phyloP scores from a whole-genome alignment of 2,329 filamentous ascomycete genomes.

The Cytospora piceae region DNA sequence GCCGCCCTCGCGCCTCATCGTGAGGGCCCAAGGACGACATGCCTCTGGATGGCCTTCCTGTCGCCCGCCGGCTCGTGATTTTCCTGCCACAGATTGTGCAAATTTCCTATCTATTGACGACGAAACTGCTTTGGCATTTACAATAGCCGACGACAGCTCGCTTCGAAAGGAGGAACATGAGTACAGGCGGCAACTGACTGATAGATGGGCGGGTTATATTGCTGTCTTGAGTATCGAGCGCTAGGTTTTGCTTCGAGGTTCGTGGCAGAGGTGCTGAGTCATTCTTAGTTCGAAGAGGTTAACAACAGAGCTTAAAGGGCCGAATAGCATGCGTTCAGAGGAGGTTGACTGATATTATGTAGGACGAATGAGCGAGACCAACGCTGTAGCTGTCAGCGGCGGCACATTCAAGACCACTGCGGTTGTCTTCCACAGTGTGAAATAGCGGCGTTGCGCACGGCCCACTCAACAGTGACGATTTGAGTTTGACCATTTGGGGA shows the following conservation, averaged over 20 bases:
- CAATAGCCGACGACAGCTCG: not conserved
- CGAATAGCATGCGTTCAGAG: not conserved
- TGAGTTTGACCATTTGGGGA: not conserved
- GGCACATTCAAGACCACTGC: not conserved
- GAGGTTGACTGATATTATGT: not conserved
- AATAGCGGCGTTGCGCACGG: constrained; percentile 7
- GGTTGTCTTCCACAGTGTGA: not conserved
- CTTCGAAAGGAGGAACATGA: constrained; percentile 12
- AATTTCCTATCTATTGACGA: not conserved
- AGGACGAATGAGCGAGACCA: not conserved
- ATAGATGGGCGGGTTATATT: not conserved
- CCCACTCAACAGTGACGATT: not conserved
- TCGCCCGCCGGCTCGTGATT: not conserved
- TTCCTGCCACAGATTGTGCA: constrained; percentile 15
- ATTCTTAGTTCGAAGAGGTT: not conserved
- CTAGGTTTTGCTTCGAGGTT: not conserved
- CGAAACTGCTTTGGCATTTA: not conserved
- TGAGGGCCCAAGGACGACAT: constrained; percentile 13
- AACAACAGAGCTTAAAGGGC: not conserved
- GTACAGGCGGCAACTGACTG: not conserved
- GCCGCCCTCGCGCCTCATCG: constrained; percentile 5
- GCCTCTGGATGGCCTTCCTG: not conserved
- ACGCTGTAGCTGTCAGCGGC: not conserved
- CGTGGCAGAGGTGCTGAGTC: not conserved
- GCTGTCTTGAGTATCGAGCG: not conserved